Evolutionary conservation across 2,329 filamentous ascomycete species (phyloP).

Genomic region (Plectosphaerella sp.): DNA sequence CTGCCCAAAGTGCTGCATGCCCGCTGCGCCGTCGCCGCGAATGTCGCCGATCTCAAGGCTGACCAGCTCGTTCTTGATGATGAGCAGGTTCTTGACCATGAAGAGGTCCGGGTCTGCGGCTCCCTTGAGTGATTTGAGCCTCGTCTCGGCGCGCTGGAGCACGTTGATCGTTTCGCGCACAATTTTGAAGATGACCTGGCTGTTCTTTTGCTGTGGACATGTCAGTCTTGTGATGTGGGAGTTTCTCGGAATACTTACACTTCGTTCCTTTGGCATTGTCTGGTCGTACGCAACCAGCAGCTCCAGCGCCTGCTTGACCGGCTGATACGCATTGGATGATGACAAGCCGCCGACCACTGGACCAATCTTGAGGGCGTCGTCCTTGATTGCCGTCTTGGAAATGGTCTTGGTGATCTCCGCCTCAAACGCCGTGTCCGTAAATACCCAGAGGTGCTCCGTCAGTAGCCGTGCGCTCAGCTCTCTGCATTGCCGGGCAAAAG

Average conservation of each 20-base stretch:
- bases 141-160: constrained; percentile 69
- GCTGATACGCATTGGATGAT: constrained; percentile 53
- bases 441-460: constrained; percentile 53
- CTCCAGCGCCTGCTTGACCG: constrained; percentile 54
- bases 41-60: constrained; percentile 86
- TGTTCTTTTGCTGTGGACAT: constrained; percentile 39
- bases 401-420: constrained; percentile 52
- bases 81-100: constrained; percentile 88
- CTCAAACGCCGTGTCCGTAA: constrained; percentile 51
- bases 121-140: constrained; percentile 58
- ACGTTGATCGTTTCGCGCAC: constrained; percentile 87
- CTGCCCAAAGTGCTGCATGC: constrained; percentile 58
- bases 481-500: constrained; percentile 47
- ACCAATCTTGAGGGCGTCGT: constrained; percentile 45
- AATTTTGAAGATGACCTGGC: constrained; percentile 60
- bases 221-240: background rate
- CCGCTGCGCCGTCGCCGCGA: constrained; percentile 42
- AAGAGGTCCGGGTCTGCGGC: constrained; percentile 79
- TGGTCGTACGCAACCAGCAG: constrained; percentile 59
- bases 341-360: constrained; percentile 43
- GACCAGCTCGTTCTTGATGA: constrained; percentile 93
- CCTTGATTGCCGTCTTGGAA: constrained; percentile 39
- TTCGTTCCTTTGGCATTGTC: constrained; percentile 59
- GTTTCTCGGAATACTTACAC: constrained; percentile 35
- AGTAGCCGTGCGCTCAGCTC: constrained; percentile 53